phyloP scores from a whole-genome alignment of 2,329 filamentous ascomycete species.

The Beauveria pseudobassiana region DNA sequence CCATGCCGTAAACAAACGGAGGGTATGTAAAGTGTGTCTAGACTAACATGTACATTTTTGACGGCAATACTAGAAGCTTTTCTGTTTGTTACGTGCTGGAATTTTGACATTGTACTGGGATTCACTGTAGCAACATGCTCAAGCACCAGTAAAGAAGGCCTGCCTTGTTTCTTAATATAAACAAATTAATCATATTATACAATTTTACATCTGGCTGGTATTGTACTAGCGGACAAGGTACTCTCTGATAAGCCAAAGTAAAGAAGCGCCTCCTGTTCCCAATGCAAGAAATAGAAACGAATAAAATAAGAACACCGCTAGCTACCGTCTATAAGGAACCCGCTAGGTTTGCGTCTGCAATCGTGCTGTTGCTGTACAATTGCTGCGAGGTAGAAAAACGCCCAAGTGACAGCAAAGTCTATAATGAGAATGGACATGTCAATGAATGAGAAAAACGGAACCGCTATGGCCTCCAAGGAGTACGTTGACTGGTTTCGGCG shows the following conservation, averaged over 20 bases:
- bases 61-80: not conserved
- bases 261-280: not conserved
- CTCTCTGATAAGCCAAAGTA: not conserved
- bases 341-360: not conserved
- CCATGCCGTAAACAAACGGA: not conserved
- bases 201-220: not conserved
- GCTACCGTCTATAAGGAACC: not conserved
- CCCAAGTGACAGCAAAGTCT: not conserved
- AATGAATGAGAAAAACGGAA: not conserved
- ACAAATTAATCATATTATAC: not conserved
- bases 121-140: not conserved
- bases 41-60: too few relatives aligned
- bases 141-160: not conserved
- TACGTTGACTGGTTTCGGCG: conserved; percentile 19
- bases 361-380: not conserved
- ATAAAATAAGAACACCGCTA: not conserved
- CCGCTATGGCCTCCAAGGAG: conserved; percentile 3
- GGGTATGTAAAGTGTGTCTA: not conserved
- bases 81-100: not conserved
- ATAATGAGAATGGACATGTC: not conserved
- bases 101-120: too few relatives aligned
- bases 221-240: not conserved
- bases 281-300: not conserved
- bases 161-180: not conserved
- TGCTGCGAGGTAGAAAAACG: not conserved